These are phyloP conservation scores for Mortierella sp. DNA, from an alignment of 371 early-diverging fungal genomes.

Conservation along the genomic window DNA sequence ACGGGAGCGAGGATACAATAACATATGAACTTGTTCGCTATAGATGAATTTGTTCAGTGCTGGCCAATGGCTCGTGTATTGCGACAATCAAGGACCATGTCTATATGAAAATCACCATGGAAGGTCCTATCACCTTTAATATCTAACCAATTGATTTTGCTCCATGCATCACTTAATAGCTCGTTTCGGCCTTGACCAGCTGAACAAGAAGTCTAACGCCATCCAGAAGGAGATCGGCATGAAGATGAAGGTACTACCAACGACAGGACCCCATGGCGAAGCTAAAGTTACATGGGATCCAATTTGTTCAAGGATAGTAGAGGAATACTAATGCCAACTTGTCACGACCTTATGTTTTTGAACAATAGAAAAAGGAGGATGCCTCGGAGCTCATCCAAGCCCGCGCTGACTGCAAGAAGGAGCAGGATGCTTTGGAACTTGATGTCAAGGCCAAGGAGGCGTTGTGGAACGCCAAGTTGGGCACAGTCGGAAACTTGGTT, in stretches of 20 bases:
- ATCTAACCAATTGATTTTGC: not conserved
- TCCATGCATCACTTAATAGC: constrained; percentile 57
- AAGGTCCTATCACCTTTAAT: not conserved
- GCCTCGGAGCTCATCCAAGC: constrained; percentile 81
- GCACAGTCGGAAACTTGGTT: constrained; percentile 95
- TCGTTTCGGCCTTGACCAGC: constrained; percentile 89
- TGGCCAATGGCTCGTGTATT: not conserved
- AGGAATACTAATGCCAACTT: constrained; percentile 30
- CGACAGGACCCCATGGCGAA: not conserved
- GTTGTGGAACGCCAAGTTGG: constrained; percentile 78
- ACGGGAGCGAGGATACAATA: not conserved
- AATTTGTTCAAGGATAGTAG: constrained; percentile 16
- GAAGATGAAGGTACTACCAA: constrained; percentile 81
- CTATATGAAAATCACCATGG: not conserved
- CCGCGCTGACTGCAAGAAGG: constrained; percentile 80
- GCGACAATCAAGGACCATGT: constrained; percentile 19
- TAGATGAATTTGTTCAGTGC: not conserved
- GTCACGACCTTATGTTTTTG: not conserved
- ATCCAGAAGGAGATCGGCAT: constrained; percentile 93
- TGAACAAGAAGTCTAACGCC: constrained; percentile 93
- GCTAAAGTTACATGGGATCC: no score
- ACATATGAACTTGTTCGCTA: not conserved
- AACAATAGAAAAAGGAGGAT: constrained; percentile 82
- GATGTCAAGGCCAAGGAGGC: constrained; percentile 84
- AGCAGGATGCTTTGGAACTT: constrained; percentile 78